These are phyloP conservation scores for Vicia sativa DNA, from an alignment of 306 rosid genomes.

Conservation along the genomic window DNA sequence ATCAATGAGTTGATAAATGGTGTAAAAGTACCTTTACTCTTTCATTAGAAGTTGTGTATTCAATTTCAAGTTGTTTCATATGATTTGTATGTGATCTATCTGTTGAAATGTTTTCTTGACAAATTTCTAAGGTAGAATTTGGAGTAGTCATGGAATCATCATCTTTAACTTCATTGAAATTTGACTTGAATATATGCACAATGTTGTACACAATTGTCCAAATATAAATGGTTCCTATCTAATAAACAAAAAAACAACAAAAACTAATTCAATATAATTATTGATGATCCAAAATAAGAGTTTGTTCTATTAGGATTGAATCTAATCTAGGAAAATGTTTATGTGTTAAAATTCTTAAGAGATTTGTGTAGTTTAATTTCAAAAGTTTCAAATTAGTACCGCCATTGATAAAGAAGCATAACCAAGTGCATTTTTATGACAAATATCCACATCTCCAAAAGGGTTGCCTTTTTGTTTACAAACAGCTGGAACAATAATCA, in stretches of 20 bases:
- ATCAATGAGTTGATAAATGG: neutral
- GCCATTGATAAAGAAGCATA: constrained; percentile 55
- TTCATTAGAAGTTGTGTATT: constrained; percentile 6
- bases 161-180: constrained; percentile 13
- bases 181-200: constrained; percentile 35
- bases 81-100: constrained; percentile 27
- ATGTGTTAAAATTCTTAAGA: too few species aligned
- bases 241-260: neutral
- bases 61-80: constrained; percentile 40
- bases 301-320: too few species aligned
- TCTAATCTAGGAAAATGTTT: too few species aligned
- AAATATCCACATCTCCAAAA: constrained; percentile 47
- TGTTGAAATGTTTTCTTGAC: constrained; percentile 34
- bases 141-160: constrained; percentile 16
- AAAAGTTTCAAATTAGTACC: constrained; percentile 17
- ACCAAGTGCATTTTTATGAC: constrained; percentile 45
- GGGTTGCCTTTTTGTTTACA: constrained; percentile 42
- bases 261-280: neutral
- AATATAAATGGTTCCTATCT: constrained; percentile 41
- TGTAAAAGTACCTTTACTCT: constrained; percentile 33
- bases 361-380: too few species aligned
- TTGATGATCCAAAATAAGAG: too few species aligned
- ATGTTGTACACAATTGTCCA: constrained; percentile 52
- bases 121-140: constrained; percentile 26
- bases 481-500: constrained; percentile 47